Evolutionary conservation across 78 protist genomes (phyloP).

Genomic region (Dictyostelium purpureum): DNA sequence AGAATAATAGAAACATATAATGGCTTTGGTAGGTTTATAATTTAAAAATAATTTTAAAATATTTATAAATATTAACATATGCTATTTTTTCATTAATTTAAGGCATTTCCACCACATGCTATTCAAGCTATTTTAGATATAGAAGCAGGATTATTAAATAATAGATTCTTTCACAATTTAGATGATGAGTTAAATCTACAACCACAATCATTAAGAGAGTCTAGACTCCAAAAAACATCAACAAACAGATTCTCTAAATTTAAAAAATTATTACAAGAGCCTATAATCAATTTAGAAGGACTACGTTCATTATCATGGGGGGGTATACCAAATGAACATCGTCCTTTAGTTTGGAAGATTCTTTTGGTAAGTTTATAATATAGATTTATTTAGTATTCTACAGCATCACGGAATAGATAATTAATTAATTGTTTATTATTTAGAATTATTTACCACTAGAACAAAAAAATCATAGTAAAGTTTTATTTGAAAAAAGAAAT

Average conservation of each 20-base stretch:
- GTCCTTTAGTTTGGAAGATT: conserved; percentile 63
- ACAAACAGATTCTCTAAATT: neutral
- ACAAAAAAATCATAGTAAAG: conserved; percentile 21
- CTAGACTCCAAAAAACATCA: neutral
- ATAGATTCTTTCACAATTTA: neutral
- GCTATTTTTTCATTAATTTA: too few relatives aligned
- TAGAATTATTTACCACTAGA: conserved; percentile 69
- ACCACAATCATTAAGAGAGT: neutral
- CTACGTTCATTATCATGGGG: conserved; percentile 37
- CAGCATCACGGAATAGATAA: conserved; percentile 7
- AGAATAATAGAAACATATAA: too few relatives aligned
- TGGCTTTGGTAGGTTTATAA: too few relatives aligned
- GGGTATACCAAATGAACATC: conserved; percentile 60
- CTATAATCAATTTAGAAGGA: conserved; percentile 21
- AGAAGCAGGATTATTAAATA: conserved; percentile 6
- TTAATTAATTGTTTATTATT: neutral
- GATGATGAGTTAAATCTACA: neutral
- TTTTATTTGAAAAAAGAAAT: conserved; percentile 40
- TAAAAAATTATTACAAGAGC: conserved; percentile 2
- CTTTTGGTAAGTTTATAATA: conserved; percentile 16
- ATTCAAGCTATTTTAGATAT: conserved; percentile 68
- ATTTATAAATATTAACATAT: too few relatives aligned
- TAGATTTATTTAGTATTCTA: conserved; percentile 4
- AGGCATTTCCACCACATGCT: conserved; percentile 83
- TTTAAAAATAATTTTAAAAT: too few relatives aligned